Base-by-base conservation (phyloP, 805 yeast species). In the Dipodascopsis uninucleata region DNA sequence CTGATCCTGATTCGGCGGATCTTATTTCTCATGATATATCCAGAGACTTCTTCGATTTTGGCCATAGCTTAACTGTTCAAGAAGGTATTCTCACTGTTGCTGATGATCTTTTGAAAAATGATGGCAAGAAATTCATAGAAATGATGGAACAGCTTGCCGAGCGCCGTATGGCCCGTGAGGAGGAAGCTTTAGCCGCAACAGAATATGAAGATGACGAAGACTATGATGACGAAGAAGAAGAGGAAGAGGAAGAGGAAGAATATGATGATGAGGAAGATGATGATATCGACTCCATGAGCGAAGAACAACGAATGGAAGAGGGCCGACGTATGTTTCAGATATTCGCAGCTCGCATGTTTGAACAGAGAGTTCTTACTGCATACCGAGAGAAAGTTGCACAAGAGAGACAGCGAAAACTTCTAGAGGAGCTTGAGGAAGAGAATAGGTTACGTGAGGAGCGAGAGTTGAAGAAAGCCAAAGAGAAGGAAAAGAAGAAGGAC, bases 361-460 rank as follows among this genome's bases (percentile, higher is more conserved):
- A 84, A 58, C 80, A 78, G 54, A 75, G 87, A 35, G 75, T 89
- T 25, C 71, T 84, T 58, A 77, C 75, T 24, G 85, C 95, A 0
- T 88, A 81, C 60, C 83, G 84, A 50, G 89, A 82, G 57, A 82
- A 79, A 53, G 77, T 83, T 37, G 89, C 95, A 9, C 86, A 82
- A 48, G 93, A 84, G 56, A 63, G 70, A 9, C 71, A 65, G 58
- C 61, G 53, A 56, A 59, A 59, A 52, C 62, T 67, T 24, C 56
- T 68, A 47, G 58, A 56, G 31, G 62, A 57, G 23, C 53, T 60
- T 35, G 62, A 61, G 14, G 53, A 61, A 31, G 60, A 60, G 36
- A 53, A 49, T 38, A 43, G 58, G 10, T 46, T 35, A 17, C 45
- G 48, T 18, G 51, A 50, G 33, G 59, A 57, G 41, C 55, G 57